A percentile compares a stretch with the other conserved stretches of the same genome.
These are phyloP conservation scores for Trebouxia sp. DNA, from an alignment of 139 green algal genomes.

Conservation along the genomic window DNA sequence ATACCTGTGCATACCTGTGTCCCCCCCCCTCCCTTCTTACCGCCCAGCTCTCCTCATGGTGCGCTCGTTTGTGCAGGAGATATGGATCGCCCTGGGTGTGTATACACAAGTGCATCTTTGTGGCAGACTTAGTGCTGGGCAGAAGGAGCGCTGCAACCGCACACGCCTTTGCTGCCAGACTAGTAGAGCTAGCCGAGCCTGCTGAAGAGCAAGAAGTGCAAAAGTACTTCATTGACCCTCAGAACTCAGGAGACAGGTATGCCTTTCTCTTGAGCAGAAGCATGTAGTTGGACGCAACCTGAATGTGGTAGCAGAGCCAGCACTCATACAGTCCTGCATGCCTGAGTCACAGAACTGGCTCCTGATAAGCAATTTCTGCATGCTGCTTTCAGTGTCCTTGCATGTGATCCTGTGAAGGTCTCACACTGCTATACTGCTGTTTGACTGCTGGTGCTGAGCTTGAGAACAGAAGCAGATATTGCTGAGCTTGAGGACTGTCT, in stretches of 20 bases:
- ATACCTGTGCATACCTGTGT: not conserved
- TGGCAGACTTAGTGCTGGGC: conserved; percentile 22
- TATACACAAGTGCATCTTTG: conserved; percentile 22
- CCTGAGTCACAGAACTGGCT: too few relatives aligned
- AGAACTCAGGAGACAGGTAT: not conserved
- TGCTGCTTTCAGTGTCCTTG: not conserved
- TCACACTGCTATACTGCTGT: too few relatives aligned
- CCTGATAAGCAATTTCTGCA: not conserved
- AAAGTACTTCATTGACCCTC: conserved; percentile 13
- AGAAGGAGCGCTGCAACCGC: not conserved
- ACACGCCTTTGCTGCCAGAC: not conserved
- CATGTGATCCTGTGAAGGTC: too few relatives aligned
- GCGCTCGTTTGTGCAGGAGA: not conserved
- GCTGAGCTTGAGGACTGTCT: too few relatives aligned
- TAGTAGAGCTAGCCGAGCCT: not conserved
- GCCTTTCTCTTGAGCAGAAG: not conserved
- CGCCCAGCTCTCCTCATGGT: too few relatives aligned
- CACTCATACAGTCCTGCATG: not conserved
- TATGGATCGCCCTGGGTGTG: conserved; percentile 14
- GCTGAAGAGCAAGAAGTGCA: conserved; percentile 20
- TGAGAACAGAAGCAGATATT: too few relatives aligned
- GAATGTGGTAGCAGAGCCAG: too few relatives aligned
- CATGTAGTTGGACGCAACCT: too few relatives aligned
- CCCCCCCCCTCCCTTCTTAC: too few relatives aligned
- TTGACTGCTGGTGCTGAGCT: too few relatives aligned